Conservation (phyloP, 441 rosid genomes). For the Geranium incanum region DNA sequence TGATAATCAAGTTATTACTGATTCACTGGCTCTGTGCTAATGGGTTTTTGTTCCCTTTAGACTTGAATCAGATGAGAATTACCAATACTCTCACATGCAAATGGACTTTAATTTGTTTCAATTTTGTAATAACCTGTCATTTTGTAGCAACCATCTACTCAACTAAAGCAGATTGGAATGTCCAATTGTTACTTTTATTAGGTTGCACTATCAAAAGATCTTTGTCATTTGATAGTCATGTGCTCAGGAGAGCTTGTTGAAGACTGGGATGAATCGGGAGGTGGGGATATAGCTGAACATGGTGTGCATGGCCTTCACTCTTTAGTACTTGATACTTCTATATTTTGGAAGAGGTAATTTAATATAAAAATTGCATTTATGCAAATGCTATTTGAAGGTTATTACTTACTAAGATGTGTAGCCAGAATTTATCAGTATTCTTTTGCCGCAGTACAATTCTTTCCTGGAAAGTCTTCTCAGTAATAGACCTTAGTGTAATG, state of each 20-base stretch:
- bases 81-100: background rate
- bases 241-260: constrained; percentile 67
- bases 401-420: background rate
- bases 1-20: too few species aligned
- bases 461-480: background rate
- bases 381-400: constrained; percentile 6
- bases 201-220: constrained; percentile 87
- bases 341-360: constrained; percentile 68
- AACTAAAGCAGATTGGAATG: constrained; percentile 20
- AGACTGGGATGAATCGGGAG: constrained; percentile 33
- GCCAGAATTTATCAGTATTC: constrained; percentile 1
- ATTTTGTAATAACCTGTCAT: constrained; percentile 4
- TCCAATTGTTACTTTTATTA: constrained; percentile 26
- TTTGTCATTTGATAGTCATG: constrained; percentile 60
- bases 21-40: too few species aligned
- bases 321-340: constrained; percentile 69
- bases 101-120: background rate
- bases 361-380: constrained; percentile 17
- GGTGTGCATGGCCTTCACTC: constrained; percentile 53
- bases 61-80: background rate
- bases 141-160: background rate
- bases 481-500: background rate
- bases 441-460: background rate
- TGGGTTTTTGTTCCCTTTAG: too few species aligned
- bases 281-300: constrained; percentile 28